Evolutionary conservation across 306 rosid genomes (phyloP).

Genomic region (Adenanthera pavonina): DNA sequence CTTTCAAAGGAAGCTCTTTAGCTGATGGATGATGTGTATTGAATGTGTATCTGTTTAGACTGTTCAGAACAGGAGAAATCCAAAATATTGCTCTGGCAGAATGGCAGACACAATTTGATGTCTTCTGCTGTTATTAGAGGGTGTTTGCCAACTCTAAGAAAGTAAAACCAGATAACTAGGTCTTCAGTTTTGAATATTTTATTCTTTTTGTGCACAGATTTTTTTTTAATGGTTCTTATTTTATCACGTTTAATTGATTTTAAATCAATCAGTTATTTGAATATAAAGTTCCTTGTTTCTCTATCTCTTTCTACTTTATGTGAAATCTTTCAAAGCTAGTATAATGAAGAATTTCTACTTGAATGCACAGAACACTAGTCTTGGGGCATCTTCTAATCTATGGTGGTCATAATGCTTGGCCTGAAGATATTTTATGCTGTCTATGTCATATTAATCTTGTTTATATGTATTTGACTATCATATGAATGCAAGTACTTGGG

Average conservation of each 20-base stretch:
- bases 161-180: no score
- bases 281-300: no score
- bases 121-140: neutral
- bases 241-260: no score
- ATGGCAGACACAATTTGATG: neutral
- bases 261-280: no score
- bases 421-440: slow-evolving; percentile 24
- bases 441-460: neutral
- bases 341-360: slow-evolving; percentile 17
- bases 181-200: no score
- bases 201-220: no score
- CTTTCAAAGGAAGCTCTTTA: neutral
- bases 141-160: no score
- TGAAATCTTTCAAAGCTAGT: neutral
- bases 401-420: slow-evolving; percentile 13
- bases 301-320: neutral
- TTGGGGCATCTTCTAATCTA: slow-evolving; percentile 12
- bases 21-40: no score
- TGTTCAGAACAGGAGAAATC: neutral
- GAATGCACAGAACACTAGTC: slow-evolving; percentile 23
- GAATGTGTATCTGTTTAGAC: neutral
- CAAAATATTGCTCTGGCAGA: no score
- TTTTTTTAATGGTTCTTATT: no score
- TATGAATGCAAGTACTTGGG: neutral
- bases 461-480: neutral